Conservation (phyloP, 441 rosid species). For the Jatropha multifida region DNA sequence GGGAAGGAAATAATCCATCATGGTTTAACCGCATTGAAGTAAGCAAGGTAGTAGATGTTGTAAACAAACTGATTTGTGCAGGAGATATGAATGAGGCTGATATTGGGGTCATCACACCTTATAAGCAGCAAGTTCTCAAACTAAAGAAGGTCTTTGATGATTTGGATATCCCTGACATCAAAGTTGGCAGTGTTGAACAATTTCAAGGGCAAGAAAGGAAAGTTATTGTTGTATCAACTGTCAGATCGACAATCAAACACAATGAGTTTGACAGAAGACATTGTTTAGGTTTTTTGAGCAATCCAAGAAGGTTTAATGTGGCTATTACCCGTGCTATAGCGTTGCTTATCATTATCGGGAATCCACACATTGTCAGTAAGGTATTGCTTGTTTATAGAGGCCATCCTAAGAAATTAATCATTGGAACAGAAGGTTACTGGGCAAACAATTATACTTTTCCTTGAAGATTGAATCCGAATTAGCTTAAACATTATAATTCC, state of each 20-base stretch:
- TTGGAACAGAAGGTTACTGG: background rate
- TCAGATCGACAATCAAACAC: conserved; percentile 84
- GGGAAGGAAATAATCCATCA: conserved; percentile 91
- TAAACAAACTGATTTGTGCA: conserved; percentile 45
- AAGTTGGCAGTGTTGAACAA: conserved; percentile 95
- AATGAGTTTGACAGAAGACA: conserved; percentile 64
- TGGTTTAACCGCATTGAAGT: conserved; percentile 95
- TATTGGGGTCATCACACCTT: conserved; percentile 89
- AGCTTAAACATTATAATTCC: background rate
- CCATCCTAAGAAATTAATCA: background rate
- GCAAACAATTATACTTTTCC: background rate
- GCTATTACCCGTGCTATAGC: conserved; percentile 80
- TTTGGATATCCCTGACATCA: conserved; percentile 54
- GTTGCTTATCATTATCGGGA: conserved; percentile 72
- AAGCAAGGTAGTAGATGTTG: conserved; percentile 72
- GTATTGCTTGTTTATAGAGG: conserved; percentile 31
- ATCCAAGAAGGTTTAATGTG: conserved; percentile 89
- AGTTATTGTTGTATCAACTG: conserved; percentile 81
- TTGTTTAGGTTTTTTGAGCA: conserved; percentile 83
- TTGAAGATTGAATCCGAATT: background rate
- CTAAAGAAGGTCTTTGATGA: conserved; percentile 62
- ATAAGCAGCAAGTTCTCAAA: conserved; percentile 81
- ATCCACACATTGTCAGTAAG: conserved; percentile 83
- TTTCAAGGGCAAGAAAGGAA: conserved; percentile 94
- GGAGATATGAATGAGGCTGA: conserved; percentile 56